phyloP scores from a whole-genome alignment of 2,329 filamentous ascomycete genomes.

The Cladophialophora exuberans region DNA sequence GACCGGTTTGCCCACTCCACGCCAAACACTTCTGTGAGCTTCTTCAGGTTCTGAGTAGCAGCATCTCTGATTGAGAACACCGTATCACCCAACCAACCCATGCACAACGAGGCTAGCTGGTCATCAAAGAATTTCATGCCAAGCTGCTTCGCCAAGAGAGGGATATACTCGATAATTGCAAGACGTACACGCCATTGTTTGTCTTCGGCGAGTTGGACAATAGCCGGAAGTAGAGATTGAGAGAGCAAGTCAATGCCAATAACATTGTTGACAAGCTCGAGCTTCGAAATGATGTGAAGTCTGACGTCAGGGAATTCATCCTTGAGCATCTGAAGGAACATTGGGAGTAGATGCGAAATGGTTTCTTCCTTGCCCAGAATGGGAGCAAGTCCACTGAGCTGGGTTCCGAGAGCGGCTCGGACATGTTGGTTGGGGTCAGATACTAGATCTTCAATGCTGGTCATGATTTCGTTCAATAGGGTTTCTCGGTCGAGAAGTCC shows the following conservation, averaged over 20 bases:
- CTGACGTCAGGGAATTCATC: conserved; percentile 98
- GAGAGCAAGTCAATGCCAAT: conserved; percentile 97
- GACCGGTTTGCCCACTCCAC: conserved; percentile 96
- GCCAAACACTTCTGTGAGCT: conserved; percentile 97
- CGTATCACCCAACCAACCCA: conserved; percentile 97
- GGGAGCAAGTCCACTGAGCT: conserved; percentile 94
- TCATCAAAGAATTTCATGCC: conserved; percentile 98
- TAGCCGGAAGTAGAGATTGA: conserved; percentile 93
- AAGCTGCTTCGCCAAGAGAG: conserved; percentile 89
- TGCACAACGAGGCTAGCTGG: conserved; percentile 91
- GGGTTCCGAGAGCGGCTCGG: conserved; percentile 88
- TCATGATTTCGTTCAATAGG: conserved; percentile 94
- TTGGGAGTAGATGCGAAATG: conserved; percentile 92
- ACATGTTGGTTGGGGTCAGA: conserved; percentile 97
- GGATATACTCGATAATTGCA: conserved; percentile 99
- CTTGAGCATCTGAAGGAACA: conserved; percentile 99
- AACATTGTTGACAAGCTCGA: conserved; percentile 97
- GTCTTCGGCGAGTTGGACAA: conserved; percentile 95
- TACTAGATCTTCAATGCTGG: conserved; percentile 91
- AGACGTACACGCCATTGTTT: conserved; percentile 94
- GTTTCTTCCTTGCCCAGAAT: conserved; percentile 99
- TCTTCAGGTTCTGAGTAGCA: conserved; percentile 95
- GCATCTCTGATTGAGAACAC: conserved; percentile 99
- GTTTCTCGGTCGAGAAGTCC: conserved; percentile 82
- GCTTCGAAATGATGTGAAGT: conserved; percentile 99